These are phyloP conservation scores for Prunus armeniaca DNA, from an alignment of 306 rosid genomes.

Conservation along the genomic window DNA sequence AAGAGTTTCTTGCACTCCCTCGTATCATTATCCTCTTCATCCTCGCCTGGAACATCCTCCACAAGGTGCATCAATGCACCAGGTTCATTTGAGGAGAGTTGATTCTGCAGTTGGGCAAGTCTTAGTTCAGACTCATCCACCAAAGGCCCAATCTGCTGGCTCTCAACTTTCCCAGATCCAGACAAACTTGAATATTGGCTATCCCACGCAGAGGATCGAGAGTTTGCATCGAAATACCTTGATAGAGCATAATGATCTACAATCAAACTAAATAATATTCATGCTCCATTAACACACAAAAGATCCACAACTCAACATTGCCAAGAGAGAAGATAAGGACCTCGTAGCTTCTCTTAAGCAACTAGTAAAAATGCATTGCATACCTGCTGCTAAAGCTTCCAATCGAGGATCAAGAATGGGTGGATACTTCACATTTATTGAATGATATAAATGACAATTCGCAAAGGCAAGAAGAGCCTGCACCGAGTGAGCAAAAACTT, in stretches of 20 bases:
- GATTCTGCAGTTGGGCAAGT: conserved; percentile 92
- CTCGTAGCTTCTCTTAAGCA: neutral
- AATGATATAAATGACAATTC: conserved; percentile 70
- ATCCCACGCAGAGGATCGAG: conserved; percentile 33
- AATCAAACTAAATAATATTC: conserved; percentile 7
- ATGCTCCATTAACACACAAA: neutral
- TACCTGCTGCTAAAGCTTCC: conserved; percentile 89
- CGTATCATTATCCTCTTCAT: conserved; percentile 72
- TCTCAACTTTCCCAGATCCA: conserved; percentile 43
- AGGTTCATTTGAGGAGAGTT: conserved; percentile 83
- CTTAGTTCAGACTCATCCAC: conserved; percentile 61
- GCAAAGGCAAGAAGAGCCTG: conserved; percentile 79
- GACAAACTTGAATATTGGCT: conserved; percentile 39
- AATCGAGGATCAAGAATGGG: conserved; percentile 72
- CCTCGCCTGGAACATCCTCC: conserved; percentile 53
- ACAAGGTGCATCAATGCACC: conserved; percentile 83
- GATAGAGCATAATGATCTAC: conserved; percentile 80
- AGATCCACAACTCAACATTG: conserved; percentile 1
- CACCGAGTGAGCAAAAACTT: neutral
- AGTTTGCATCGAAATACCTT: conserved; percentile 53
- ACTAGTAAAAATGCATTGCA: neutral
- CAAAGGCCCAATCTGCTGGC: conserved; percentile 30
- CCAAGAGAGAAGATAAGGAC: neutral
- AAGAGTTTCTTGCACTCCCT: conserved; percentile 70
- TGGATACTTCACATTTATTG: conserved; percentile 79